Percentiles rank a stretch among this genome's conserved stretches.
These are phyloP conservation scores for Kodamaea anthophila DNA, from an alignment of 1,139 yeast species.

Conservation along the genomic window DNA sequence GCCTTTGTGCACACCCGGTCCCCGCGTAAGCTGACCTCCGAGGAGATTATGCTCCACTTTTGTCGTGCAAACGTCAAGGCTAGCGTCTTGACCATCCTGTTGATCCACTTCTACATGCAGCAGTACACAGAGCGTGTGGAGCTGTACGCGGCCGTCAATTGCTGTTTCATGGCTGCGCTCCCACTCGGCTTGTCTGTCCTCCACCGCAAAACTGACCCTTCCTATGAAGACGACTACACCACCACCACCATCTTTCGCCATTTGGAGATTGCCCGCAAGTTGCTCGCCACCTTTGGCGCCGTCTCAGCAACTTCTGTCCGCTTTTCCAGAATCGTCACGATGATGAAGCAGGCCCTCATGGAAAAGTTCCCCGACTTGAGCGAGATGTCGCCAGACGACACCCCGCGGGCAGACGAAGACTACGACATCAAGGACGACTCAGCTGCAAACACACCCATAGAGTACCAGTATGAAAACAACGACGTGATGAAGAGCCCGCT, in stretches of 20 bases:
- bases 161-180: conserved; percentile 13
- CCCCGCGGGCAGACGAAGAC: too few species aligned
- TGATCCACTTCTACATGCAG: conserved; percentile 19
- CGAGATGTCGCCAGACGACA: neutral
- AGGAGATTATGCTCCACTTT: conserved; percentile 15
- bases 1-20: conserved; percentile 9
- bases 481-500: neutral
- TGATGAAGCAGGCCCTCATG: conserved; percentile 11
- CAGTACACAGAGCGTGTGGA: conserved; percentile 13
- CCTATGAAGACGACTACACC: conserved; percentile 11
- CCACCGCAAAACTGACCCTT: conserved; percentile 10
- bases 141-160: conserved; percentile 13
- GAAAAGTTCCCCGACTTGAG: conserved; percentile 9
- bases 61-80: conserved; percentile 33
- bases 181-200: conserved; percentile 12
- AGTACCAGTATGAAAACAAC: neutral
- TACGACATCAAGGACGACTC: neutral
- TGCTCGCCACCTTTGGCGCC: conserved; percentile 9
- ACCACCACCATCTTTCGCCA: conserved; percentile 9
- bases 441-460: neutral
- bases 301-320: conserved; percentile 11
- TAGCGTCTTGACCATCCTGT: conserved; percentile 28
- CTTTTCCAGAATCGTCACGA: conserved; percentile 10
- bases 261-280: conserved; percentile 9
- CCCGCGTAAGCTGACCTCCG: conserved; percentile 7